Conservation (phyloP, 345 rosid genomes). For the Brassica nigra region DNA sequence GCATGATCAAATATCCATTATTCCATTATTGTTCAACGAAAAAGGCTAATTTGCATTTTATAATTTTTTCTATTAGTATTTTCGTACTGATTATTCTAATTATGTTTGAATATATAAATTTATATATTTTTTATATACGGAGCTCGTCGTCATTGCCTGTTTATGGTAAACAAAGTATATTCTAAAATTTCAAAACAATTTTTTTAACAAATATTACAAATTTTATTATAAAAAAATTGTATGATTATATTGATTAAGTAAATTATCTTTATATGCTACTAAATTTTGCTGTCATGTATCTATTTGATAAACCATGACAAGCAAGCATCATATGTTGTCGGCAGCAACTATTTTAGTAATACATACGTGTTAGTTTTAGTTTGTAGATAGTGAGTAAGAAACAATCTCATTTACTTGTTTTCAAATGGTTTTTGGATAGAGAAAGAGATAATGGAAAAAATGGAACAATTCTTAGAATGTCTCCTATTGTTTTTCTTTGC, state of each 20-base stretch:
- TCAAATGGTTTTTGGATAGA: no score
- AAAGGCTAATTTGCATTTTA: not conserved
- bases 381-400: no score
- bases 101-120: not conserved
- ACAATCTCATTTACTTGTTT: not conserved
- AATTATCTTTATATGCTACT: not conserved
- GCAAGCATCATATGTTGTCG: not conserved
- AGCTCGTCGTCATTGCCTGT: not conserved
- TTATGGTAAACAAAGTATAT: not conserved
- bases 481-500: no score
- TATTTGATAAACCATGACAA: not conserved
- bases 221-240: not conserved
- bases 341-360: not conserved
- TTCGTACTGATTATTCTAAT: not conserved
- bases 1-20: not conserved
- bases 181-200: not conserved
- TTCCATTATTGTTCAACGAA: not conserved
- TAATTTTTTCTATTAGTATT: not conserved
- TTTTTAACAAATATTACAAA: no score
- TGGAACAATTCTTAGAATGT: no score
- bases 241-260: no score
- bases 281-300: not conserved
- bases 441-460: no score
- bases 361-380: not conserved
- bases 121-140: not conserved